phyloP scores from a whole-genome alignment of 2,329 filamentous ascomycete species.

The Ceratocystis ficicola region DNA sequence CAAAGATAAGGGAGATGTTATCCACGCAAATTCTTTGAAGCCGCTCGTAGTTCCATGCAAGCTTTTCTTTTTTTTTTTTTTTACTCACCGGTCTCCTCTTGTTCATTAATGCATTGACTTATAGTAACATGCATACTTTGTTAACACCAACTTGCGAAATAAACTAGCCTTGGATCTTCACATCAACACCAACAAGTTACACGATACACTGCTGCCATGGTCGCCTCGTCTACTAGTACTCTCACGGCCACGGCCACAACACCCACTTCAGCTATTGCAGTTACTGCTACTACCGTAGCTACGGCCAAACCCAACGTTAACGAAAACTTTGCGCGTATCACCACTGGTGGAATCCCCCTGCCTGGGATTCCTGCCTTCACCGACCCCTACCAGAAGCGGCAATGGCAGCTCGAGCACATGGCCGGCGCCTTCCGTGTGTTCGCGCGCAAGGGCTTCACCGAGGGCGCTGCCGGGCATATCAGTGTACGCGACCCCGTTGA shows the following conservation, averaged over 20 bases:
- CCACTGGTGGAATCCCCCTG: conserved; percentile 17
- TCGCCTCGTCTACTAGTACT: conserved; percentile 11
- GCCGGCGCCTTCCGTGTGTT: conserved; percentile 39
- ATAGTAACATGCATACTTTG: too few relatives aligned
- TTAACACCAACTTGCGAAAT: not conserved
- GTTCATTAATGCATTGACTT: not conserved
- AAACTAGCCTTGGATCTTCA: not conserved
- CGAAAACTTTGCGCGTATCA: conserved; percentile 19
- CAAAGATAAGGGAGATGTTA: not conserved
- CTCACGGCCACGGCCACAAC: not conserved
- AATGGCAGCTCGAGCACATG: conserved; percentile 34
- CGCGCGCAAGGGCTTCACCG: conserved; percentile 38
- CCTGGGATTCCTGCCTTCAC: conserved; percentile 17
- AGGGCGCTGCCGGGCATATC: conserved; percentile 55
- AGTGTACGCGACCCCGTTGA: conserved; percentile 50
- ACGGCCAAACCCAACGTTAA: not conserved
- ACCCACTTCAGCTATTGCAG: not conserved
- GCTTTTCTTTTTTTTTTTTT: not conserved
- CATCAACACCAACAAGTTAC: not conserved
- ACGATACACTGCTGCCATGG: conserved; percentile 4
- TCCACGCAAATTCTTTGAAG: not conserved
- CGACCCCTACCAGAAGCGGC: conserved; percentile 26
- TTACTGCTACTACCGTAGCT: not conserved
- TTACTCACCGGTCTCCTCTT: not conserved
- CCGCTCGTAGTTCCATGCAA: too few relatives aligned